Conservation (phyloP, 768 basidiomycete species). For the Tylopilus intermedius region DNA sequence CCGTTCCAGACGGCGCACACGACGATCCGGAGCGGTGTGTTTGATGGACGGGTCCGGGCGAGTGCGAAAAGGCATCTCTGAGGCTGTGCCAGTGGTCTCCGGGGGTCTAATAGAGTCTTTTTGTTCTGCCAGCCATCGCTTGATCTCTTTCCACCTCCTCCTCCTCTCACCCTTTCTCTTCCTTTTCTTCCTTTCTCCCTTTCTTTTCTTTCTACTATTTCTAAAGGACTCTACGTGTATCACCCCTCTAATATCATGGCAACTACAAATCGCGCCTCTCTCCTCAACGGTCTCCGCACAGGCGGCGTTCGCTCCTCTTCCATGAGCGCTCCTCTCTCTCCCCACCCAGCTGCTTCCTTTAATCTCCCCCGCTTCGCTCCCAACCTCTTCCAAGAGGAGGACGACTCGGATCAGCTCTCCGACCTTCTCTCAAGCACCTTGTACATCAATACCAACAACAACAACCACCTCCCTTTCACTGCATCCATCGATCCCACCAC, state of each 20-base stretch:
- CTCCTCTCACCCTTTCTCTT: constrained; percentile 3
- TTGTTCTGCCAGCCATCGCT: constrained; percentile 16
- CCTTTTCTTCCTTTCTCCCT: constrained; percentile 8
- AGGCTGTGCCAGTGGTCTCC: constrained; percentile 1
- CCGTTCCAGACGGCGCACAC: constrained; percentile 96
- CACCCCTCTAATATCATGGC: constrained; percentile 37
- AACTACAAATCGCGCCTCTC: constrained; percentile 64
- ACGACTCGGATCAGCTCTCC: constrained; percentile 55
- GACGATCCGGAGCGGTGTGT: constrained; percentile 69
- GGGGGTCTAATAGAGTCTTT: background rate
- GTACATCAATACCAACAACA: constrained; percentile 37
- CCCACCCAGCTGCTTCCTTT: constrained; percentile 59
- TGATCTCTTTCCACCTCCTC: constrained; percentile 8
- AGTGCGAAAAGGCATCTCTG: constrained; percentile 82
- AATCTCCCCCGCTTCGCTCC: constrained; percentile 54
- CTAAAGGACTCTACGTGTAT: constrained; percentile 17
- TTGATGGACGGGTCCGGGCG: constrained; percentile 79
- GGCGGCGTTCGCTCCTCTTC: constrained; percentile 84
- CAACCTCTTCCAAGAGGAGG: constrained; percentile 43
- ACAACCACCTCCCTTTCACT: constrained; percentile 48
- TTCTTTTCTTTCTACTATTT: constrained; percentile 12
- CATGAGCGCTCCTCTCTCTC: constrained; percentile 56
- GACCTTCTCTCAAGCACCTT: constrained; percentile 52
- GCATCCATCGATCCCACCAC: constrained; percentile 65
- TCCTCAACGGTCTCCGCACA: constrained; percentile 84